Evolutionary conservation across 2,329 filamentous ascomycete species (phyloP).

Genomic region (Phaeomoniella chlamydospora): DNA sequence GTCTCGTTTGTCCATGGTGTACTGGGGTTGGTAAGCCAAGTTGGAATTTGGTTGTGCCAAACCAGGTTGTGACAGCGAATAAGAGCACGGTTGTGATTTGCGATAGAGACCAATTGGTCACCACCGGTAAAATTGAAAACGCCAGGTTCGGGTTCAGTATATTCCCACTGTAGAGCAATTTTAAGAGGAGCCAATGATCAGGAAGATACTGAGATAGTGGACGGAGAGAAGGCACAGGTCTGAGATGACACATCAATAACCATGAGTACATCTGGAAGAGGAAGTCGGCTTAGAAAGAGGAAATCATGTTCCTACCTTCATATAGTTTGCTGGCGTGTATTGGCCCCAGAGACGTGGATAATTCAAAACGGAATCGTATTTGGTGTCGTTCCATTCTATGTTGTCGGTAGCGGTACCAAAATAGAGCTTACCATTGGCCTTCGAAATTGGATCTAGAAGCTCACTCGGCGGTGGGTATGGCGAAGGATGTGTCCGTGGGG

Average conservation of each 20-base stretch:
- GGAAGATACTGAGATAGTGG: not conserved
- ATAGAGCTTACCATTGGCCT: constrained; percentile 38
- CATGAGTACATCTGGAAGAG: not conserved
- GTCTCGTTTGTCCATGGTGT: constrained; percentile 43
- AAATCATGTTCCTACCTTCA: constrained; percentile 32
- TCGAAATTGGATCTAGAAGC: no score
- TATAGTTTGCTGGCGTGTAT: constrained; percentile 49
- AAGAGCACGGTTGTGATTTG: constrained; percentile 25
- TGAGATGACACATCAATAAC: not conserved
- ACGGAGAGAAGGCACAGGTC: no score
- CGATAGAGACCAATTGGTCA: constrained; percentile 31
- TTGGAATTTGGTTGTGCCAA: constrained; percentile 32
- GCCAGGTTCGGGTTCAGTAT: constrained; percentile 41
- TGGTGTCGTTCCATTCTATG: constrained; percentile 33
- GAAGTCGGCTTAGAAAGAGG: no score
- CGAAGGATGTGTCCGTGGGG: no score
- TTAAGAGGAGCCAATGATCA: not conserved
- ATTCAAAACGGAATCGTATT: constrained; percentile 41
- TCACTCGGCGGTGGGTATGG: no score
- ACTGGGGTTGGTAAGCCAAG: constrained; percentile 33
- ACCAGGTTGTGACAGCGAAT: constrained; percentile 49
- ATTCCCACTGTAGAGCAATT: constrained; percentile 38
- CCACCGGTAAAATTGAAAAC: constrained; percentile 45
- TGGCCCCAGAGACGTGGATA: constrained; percentile 47
- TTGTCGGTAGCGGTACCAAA: constrained; percentile 48